phyloP scores from a whole-genome alignment of 805 yeast species.

The Candida germanica region DNA sequence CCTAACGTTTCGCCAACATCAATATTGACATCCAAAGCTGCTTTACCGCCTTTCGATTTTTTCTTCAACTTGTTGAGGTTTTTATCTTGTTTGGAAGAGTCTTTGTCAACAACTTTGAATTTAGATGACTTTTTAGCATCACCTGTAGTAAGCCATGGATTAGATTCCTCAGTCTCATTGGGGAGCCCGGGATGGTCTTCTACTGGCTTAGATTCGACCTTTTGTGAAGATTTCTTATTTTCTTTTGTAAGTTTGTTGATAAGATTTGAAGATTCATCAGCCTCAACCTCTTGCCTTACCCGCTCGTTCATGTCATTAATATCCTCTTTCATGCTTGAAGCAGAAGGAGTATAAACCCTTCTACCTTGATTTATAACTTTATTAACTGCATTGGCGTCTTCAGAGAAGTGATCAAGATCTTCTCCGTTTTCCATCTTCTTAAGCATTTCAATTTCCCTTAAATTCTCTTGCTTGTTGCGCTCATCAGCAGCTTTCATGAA shows the following conservation, averaged over 20 bases:
- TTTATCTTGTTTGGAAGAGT: constrained; percentile 36
- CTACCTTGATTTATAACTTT: constrained; percentile 68
- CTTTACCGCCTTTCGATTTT: constrained; percentile 24
- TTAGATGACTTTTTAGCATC: constrained; percentile 29
- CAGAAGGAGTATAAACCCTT: constrained; percentile 71
- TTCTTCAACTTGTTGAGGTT: constrained; percentile 39
- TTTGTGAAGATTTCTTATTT: constrained; percentile 9
- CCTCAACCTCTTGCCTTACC: constrained; percentile 43
- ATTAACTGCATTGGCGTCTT: constrained; percentile 43
- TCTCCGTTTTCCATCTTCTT: constrained; percentile 44
- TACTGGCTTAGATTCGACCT: constrained; percentile 7
- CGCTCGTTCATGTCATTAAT: constrained; percentile 33
- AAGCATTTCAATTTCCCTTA: constrained; percentile 48
- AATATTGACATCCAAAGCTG: constrained; percentile 32
- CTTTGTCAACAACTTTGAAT: constrained; percentile 29
- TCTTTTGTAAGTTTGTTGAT: constrained; percentile 34
- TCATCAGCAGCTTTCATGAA: constrained; percentile 91
- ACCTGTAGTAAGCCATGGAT: constrained; percentile 37
- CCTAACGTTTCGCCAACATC: constrained; percentile 54
- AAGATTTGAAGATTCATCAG: constrained; percentile 49
- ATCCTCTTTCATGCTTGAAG: constrained; percentile 37
- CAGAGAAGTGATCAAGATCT: constrained; percentile 37
- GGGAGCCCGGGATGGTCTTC: constrained; percentile 6
- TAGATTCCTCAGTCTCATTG: constrained; percentile 10
- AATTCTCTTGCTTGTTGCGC: constrained; percentile 58